These are phyloP conservation scores for Peniophora sp. DNA, from an alignment of 1,284 basidiomycete species.

Conservation along the genomic window DNA sequence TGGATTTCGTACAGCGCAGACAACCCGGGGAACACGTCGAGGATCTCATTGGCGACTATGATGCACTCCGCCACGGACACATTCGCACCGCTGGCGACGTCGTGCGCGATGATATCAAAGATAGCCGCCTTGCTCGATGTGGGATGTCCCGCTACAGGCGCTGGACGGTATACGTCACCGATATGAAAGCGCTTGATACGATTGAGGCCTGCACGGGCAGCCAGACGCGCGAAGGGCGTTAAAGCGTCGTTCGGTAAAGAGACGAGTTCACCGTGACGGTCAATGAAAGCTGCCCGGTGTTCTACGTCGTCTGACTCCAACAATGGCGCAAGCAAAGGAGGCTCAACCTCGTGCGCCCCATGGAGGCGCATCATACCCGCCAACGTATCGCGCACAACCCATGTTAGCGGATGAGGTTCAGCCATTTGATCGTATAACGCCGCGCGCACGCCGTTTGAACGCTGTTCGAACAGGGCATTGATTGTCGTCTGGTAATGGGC, in stretches of 20 bases:
- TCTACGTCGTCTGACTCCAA: constrained; percentile 52
- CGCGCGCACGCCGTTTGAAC: constrained; percentile 58
- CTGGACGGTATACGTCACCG: constrained; percentile 60
- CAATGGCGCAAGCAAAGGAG: constrained; percentile 77
- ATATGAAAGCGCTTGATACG: constrained; percentile 91
- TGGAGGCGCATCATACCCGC: constrained; percentile 78
- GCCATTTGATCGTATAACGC: constrained; percentile 78
- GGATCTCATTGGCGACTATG: constrained; percentile 53
- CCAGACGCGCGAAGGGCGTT: constrained; percentile 79
- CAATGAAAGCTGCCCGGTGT: constrained; percentile 68
- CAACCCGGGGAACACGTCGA: constrained; percentile 66
- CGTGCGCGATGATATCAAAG: constrained; percentile 74
- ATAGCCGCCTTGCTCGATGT: constrained; percentile 63
- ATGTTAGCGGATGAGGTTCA: constrained; percentile 69
- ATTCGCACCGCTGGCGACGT: constrained; percentile 48
- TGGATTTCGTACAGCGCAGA: constrained; percentile 60
- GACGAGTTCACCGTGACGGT: constrained; percentile 77
- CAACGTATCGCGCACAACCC: constrained; percentile 73
- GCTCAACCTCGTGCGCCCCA: constrained; percentile 83
- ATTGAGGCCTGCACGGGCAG: constrained; percentile 64
- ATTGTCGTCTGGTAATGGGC: constrained; percentile 67
- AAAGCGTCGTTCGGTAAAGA: constrained; percentile 74
- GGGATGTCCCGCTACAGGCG: constrained; percentile 65
- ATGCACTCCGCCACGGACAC: constrained; percentile 68
- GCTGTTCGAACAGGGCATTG: constrained; percentile 64